Base-by-base conservation (phyloP, 306 rosid species). In the Vigna unguiculata region DNA sequence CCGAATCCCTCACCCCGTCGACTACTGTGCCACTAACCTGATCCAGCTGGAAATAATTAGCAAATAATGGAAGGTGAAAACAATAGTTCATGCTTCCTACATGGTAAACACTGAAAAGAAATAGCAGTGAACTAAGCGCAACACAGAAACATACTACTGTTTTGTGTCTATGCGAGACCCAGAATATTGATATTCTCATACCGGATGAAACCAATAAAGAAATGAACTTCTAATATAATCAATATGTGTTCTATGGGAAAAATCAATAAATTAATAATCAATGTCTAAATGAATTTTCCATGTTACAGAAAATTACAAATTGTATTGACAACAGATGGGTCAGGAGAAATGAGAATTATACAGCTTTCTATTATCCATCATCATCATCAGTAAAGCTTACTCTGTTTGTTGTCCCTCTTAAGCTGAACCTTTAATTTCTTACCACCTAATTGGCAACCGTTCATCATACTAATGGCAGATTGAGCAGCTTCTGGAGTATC, bases 351-450 rank as follows among this genome's bases (percentile, higher is more conserved):
- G 71, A 77, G 82, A 59, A 84, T 78, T 83, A 69, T 75, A 81
- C 82, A 69, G 75, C 75, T 77, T 79, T 84, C 72, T 77, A 46
- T 75, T 45, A 55, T 72, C 53, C 62, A 57, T 41, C 88, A 64
- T 41, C 88, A 64, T 71, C 80, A 68, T 92, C 91, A 93, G 86
- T 87, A 89, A 49, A 91, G 79, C 78, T 87, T 86, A 78, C 80
- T 87, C 87, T 89, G 90, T 82, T 89, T 93, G 84, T 86, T 90
- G 80, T 93, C 94, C 85, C 94, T 90, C 89, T 93, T 90, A 12
- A 93, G 90, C 88, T 93, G 97, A 77, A 93, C 97, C 85, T 93
- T 90, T 32, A 90, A 75, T 81, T 90, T 93, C 87, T 93, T 93
- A 65, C 94, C 88, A 66, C 88, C 89, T 85, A 93, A 89, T 78